Conservation (phyloP, 805 yeast species). For the Barnettozyma wickerhamii region DNA sequence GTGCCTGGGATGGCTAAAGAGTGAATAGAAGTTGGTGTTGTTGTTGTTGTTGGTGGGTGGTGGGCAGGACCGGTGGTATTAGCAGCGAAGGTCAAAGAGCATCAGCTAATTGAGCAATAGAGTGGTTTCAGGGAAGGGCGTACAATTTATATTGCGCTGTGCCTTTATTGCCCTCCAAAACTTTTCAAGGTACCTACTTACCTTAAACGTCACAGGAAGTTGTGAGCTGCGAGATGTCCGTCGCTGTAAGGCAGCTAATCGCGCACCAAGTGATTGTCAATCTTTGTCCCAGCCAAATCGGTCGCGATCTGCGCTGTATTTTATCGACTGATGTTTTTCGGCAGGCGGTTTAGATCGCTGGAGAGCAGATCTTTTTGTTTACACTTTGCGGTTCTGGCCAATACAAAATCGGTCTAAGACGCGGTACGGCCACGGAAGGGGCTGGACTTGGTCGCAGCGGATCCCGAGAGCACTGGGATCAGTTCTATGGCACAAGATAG, state of each 20-base stretch:
- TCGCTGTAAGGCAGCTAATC: background rate
- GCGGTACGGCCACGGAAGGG: background rate
- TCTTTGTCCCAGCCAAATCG: background rate
- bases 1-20: background rate
- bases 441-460: background rate
- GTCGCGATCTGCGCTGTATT: background rate
- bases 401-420: background rate
- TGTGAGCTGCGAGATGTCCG: background rate
- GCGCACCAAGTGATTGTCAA: background rate
- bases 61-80: background rate
- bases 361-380: background rate
- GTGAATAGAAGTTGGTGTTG: background rate
- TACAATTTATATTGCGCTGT: background rate
- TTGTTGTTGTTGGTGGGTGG: background rate
- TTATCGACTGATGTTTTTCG: background rate
- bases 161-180: background rate
- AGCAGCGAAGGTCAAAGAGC: background rate
- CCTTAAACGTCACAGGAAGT: conserved; percentile 1
- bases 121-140: background rate
- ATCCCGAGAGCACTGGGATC: no score
- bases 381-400: background rate
- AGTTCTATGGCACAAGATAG: no score
- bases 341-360: background rate
- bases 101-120: background rate
- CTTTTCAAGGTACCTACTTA: conserved; percentile 1